phyloP scores from a whole-genome alignment of 352 stramenopile genomes.

The Pythium myriotylum region DNA sequence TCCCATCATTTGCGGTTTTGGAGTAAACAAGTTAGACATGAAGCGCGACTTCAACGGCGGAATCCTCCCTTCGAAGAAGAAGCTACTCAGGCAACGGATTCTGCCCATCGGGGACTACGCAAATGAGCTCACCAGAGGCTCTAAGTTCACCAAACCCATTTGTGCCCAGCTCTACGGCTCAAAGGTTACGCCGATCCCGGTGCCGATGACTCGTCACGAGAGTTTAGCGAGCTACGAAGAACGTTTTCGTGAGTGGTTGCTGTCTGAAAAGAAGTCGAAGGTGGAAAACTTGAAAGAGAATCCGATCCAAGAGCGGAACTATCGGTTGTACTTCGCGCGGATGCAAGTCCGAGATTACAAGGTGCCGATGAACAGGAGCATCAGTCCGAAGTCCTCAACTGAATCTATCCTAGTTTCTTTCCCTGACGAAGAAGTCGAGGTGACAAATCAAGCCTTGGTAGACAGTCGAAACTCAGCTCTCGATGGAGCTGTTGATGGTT shows the following conservation, averaged over 20 bases:
- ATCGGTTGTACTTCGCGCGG: not conserved
- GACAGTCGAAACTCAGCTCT: no score
- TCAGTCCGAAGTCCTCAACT: no score
- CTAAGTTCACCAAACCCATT: not conserved
- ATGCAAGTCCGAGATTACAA: not conserved
- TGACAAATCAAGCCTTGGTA: no score
- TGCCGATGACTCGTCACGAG: slow-evolving; percentile 9
- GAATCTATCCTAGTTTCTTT: no score
- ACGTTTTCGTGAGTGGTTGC: slow-evolving; percentile 10
- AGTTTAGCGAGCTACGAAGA: slow-evolving; percentile 6
- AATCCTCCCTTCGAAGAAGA: not conserved
- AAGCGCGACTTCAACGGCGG: slow-evolving; percentile 1
- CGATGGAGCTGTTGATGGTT: no score
- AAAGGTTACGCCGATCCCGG: slow-evolving; percentile 9
- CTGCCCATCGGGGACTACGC: slow-evolving; percentile 7
- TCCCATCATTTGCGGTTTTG: no score
- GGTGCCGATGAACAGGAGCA: not conserved
- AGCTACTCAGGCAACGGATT: slow-evolving; percentile 7
- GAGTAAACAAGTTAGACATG: not conserved
- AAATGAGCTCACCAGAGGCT: not conserved
- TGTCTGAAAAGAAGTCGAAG: not conserved
- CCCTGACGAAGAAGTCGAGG: no score
- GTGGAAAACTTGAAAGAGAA: not conserved
- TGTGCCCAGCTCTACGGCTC: slow-evolving; percentile 9
- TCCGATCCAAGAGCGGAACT: not conserved